Evolutionary conservation across 2,329 filamentous ascomycete species (phyloP), one percentile per base, ranked within the genome.

Genomic region (Bipolaris victoriae): DNA sequence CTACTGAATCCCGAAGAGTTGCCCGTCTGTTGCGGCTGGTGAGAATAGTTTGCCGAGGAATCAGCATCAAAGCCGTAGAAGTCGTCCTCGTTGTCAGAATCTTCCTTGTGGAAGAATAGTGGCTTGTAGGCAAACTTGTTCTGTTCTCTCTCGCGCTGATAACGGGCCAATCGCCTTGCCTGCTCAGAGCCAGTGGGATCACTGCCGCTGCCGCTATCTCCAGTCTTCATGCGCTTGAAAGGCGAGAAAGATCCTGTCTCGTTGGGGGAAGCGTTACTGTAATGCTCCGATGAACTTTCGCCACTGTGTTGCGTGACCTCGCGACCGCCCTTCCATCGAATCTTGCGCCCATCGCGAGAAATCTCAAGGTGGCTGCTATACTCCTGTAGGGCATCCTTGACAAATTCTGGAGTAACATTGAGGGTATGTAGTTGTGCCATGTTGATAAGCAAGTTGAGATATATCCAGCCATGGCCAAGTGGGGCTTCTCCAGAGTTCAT

Each of bases 401-500:
- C 87, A 66, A 94, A 94, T 26, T 89, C 86, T 0, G 88, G 83
- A 0, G 91, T 92, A 1, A 96, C 91, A 57, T 92, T 93, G 64
- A 95, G 83, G 0, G 92, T 94, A 67, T 96, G 91, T 16, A 96
- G 79, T 75, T 96, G 91, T 0, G 92, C 91, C 80, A 96, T 84
- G 68, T 89, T 92, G 70, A 88, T 88, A 1, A 96, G 81, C 1
- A 96, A 78, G 65, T 95, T 95, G 6, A 95, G 78, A 66, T 93
- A 94, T 0, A 94, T 86, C 91, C 91, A 95, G 4, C 90, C 90
- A 24, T 92, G 87, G 52, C 89, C 87, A 0, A 87, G 82, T 10
- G 86, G 84, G 49, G 86, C 82, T 1, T 78, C 67, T 16, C 77
- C 79, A 15, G 79, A 78, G 2, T 79, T 77, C 9, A 78, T 78